Evolutionary conservation across 2,329 filamentous ascomycete species (phyloP), one percentile per base, ranked within the genome.

Genomic region (Beauveria brongniartii): DNA sequence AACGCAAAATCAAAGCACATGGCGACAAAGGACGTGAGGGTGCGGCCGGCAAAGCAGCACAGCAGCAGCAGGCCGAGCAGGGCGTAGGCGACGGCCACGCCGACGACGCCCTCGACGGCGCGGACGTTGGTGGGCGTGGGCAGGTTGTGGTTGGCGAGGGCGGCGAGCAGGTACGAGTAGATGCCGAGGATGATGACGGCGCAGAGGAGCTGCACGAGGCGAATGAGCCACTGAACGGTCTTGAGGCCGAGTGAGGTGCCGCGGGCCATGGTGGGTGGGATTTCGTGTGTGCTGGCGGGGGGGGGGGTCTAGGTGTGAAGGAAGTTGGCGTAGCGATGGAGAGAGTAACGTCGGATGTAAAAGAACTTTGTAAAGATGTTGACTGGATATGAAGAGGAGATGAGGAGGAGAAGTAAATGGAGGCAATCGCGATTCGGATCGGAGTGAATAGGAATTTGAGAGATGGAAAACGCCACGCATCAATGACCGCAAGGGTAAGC

Each of bases 161-260:
- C 82, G 9, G 88, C 85, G 55, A 97, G 84, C 80, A 92, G 95
- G 80, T 95, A 96, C 55, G 86, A 87, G 80, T 88, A 92, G 69
- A 94, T 83, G 66, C 83, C 88, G 64, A 97, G 82, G 63, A 93
- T 82, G 66, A 96, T 80, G 62, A 81, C 85, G 9, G 88, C 80
- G 72, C 85, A 90, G 70, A 83, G 80, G 73, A 96, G 88, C 69
- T 91, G 84, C 61, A 96, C 75, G 65, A 82, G 75, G 66, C 93
- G 90, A 69, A 95, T 77, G 71, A 87, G 80, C 72, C 88, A 88
- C 69, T 91, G 88, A 52, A 82, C 62, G 63, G 82, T 74, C 69
- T 90, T 91, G 67, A 96, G 83, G 67, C 84, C 79, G 64, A 86
- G 73, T 5, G 57, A 53, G 50, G 48, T 53, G 57, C 57, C 48